These are phyloP conservation scores for Psilocybe mexicana DNA, from an alignment of 1,284 basidiomycete species.

Conservation along the genomic window DNA sequence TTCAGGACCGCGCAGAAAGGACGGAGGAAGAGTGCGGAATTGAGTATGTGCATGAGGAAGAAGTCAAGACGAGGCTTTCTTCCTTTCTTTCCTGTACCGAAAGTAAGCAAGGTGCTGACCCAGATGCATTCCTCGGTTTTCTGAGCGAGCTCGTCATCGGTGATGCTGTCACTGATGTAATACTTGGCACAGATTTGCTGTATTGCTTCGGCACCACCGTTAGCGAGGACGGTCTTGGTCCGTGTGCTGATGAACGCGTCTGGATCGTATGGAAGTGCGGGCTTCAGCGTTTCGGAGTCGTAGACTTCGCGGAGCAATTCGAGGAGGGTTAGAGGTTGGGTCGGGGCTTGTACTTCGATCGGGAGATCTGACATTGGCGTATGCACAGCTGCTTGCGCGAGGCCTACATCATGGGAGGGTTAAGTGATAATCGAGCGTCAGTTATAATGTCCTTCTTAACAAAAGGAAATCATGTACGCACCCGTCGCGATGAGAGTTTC, in stretches of 20 bases:
- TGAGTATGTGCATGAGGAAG: constrained; percentile 73
- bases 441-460: not conserved
- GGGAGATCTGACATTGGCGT: constrained; percentile 13
- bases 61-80: constrained; percentile 62
- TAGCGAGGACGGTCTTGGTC: constrained; percentile 35
- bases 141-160: constrained; percentile 39
- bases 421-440: constrained; percentile 24
- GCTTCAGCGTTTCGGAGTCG: constrained; percentile 50
- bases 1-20: constrained; percentile 43
- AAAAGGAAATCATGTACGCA: not conserved
- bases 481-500: constrained; percentile 19
- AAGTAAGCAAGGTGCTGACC: constrained; percentile 52
- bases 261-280: constrained; percentile 53
- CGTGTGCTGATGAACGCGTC: constrained; percentile 41
- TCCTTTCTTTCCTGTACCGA: constrained; percentile 51
- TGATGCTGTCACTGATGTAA: constrained; percentile 41
- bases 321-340: constrained; percentile 41
- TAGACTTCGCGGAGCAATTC: constrained; percentile 55
- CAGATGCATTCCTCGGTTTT: constrained; percentile 58
- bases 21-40: constrained; percentile 60
- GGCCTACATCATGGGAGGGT: constrained; percentile 1
- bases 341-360: constrained; percentile 18
- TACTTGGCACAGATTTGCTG: constrained; percentile 49
- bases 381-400: constrained; percentile 55
- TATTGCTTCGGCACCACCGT: constrained; percentile 45